Conservation (phyloP, 768 basidiomycete genomes). For the Pisolithus marmoratus region DNA sequence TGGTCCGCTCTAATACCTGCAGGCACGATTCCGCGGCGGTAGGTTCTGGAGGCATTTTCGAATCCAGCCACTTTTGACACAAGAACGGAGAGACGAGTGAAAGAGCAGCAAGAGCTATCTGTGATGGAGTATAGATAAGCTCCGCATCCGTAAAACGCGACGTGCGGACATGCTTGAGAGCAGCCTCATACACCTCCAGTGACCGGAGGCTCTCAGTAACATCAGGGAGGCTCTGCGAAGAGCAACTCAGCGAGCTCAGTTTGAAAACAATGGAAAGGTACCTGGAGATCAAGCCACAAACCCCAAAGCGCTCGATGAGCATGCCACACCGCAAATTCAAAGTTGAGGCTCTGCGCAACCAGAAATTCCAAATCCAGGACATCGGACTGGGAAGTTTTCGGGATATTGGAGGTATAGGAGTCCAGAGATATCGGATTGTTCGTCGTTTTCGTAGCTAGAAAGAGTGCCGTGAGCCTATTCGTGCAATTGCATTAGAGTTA, state of each 20-base stretch:
- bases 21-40: slow-evolving; percentile 7
- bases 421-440: slow-evolving; percentile 89
- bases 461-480: slow-evolving; percentile 86
- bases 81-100: slow-evolving; percentile 58
- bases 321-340: slow-evolving; percentile 94
- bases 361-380: slow-evolving; percentile 94
- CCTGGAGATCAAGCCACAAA: slow-evolving; percentile 84
- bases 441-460: slow-evolving; percentile 96
- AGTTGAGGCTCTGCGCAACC: slow-evolving; percentile 88
- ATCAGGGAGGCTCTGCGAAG: slow-evolving; percentile 51
- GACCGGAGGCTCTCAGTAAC: slow-evolving; percentile 41
- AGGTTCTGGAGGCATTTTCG: slow-evolving; percentile 26
- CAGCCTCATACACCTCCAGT: slow-evolving; percentile 56
- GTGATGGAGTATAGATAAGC: slow-evolving; percentile 87
- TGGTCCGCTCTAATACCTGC: slow-evolving; percentile 25
- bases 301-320: slow-evolving; percentile 86
- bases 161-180: slow-evolving; percentile 61
- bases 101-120: slow-evolving; percentile 76
- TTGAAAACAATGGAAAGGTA: slow-evolving; percentile 26
- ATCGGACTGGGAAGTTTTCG: slow-evolving; percentile 72
- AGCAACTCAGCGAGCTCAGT: slow-evolving; percentile 6
- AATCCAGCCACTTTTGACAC: slow-evolving; percentile 53
- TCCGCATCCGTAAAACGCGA: slow-evolving; percentile 90
- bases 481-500: neutral
- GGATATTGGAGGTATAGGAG: slow-evolving; percentile 75